phyloP scores from a whole-genome alignment of 371 early-diverging fungal species.

The Lichtheimia ramosa region DNA sequence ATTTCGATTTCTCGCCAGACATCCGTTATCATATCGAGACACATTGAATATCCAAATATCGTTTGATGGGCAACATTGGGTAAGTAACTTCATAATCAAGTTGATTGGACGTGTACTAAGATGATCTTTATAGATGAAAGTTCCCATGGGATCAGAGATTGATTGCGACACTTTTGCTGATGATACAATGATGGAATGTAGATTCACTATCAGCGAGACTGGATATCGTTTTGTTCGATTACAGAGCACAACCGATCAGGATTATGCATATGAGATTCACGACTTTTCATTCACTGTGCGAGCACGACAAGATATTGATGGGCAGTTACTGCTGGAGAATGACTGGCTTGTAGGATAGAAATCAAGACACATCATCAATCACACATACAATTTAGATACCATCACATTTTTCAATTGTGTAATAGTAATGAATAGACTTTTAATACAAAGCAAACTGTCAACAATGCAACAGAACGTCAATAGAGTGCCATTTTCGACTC shows the following conservation, averaged over 20 bases:
- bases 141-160: constrained; percentile 19
- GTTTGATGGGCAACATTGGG: constrained; percentile 46
- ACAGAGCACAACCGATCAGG: constrained; percentile 32
- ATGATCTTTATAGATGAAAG: constrained; percentile 17
- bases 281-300: constrained; percentile 48
- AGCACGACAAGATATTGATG: constrained; percentile 36
- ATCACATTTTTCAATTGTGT: too few species aligned
- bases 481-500: too few species aligned
- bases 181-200: constrained; percentile 29
- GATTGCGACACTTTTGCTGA: constrained; percentile 8
- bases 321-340: constrained; percentile 35
- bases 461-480: too few species aligned
- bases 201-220: constrained; percentile 38
- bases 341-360: background rate
- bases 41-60: constrained; percentile 38
- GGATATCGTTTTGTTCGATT: constrained; percentile 52
- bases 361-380: too few species aligned
- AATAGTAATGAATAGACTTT: too few species aligned
- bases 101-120: background rate
- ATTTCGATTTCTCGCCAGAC: constrained; percentile 42
- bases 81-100: constrained; percentile 12
- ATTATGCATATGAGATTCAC: constrained; percentile 37
- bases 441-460: too few species aligned
- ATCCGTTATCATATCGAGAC: constrained; percentile 34
- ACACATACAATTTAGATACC: too few species aligned